Evolutionary conservation across 2,329 filamentous ascomycete species (phyloP), one percentile per base, ranked within the genome.

Genomic region (Fusarium sp.): DNA sequence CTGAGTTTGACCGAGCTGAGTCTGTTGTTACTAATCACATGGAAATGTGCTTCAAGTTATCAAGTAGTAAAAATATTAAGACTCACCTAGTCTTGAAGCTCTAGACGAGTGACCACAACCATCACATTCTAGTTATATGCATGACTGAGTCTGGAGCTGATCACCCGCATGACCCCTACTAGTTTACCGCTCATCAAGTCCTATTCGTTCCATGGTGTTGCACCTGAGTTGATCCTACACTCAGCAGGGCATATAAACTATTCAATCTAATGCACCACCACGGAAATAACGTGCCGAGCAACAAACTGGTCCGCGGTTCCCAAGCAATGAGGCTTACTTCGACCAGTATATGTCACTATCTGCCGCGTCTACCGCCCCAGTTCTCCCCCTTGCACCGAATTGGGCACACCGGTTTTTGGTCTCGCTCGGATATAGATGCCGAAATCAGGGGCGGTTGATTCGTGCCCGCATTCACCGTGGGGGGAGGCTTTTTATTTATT

Each of bases 201-300:
- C 14, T 33, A 10, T 37, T 35, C 20, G 30, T 19, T 32, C 20
- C 20, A 37, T 33, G 44, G 35, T 40, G 46, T 41, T 51, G 28
- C 11, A 51, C 35, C 17, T 32, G 39, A 39, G 33, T 40, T 33
- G 35, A 40, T 50, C 48, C 14, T 10, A 56, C 33, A 35, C 53
- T 40, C 32, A 30, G 9, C 35, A 56, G 53, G 53, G 53, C 26
- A 51, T 46, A 40, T 49, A 51, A 15, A 19, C 35, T n/a, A 40
- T 44, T 48, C 15, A 15, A 60, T 39, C 48, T 56, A 32, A 53
- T 68, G 65, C 65, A 62, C 44, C 47, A 43, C 32, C 37, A 30
- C 65, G 66, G 66, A 62, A 67, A 69, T 47, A 62, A 57, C 35
- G 56, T 68, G 65, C 65, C 65, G 65, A 69, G 43, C 53, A 17